Base-by-base conservation (phyloP, 2,329 filamentous ascomycete species). In the Grosmannia huntii region DNA sequence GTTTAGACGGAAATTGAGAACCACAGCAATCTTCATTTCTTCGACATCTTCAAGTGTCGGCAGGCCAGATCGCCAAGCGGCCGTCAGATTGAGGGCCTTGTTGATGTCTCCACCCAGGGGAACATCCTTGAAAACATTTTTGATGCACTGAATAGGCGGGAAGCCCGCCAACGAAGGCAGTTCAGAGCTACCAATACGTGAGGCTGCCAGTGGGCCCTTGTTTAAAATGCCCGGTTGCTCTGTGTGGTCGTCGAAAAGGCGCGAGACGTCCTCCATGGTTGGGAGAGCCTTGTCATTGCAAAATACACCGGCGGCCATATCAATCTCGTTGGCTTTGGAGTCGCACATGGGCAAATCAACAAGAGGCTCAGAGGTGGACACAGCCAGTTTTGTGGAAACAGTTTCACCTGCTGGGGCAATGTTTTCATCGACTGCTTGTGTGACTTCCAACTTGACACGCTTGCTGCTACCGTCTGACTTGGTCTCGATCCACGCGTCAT, bases 401-500 rank as follows among this genome's bases (percentile, higher is more conserved):
- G 28, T 7, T 12, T 27, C 51, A 12, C 31, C n/a, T 10, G 23
- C 16, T 38, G 51, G n/a, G 11, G 28, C 33, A 19, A 27, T 9
- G 10, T 53, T 36, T 5, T 54, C 52, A 16, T 41, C 33, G 33
- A 16, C 36, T 44, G 36, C 10, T 21, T 27, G 11, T 33, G 5
- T 25, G 19, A 36, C 50, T 3, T n/a, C 55, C 14, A 27, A 14
- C 64, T 72, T 75, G 62, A 74, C 65, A 33, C 74, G 70, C 67
- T 76, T 76, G 59, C 68, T 68, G 62, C 68, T 69, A 46, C 68
- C 70, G 53, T 73, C 68, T 21, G 69, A 53, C 5, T 68, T 68
- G 50, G 68, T 72, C 63, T 75, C 68, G 41, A 74, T 62, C 73
- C 72, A 75, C 5, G 68, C 71, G 58, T 75, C 73, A 52, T 68